These are phyloP conservation scores for Pleomassaria siparia DNA, from an alignment of 2,329 filamentous ascomycete species.

Conservation along the genomic window DNA sequence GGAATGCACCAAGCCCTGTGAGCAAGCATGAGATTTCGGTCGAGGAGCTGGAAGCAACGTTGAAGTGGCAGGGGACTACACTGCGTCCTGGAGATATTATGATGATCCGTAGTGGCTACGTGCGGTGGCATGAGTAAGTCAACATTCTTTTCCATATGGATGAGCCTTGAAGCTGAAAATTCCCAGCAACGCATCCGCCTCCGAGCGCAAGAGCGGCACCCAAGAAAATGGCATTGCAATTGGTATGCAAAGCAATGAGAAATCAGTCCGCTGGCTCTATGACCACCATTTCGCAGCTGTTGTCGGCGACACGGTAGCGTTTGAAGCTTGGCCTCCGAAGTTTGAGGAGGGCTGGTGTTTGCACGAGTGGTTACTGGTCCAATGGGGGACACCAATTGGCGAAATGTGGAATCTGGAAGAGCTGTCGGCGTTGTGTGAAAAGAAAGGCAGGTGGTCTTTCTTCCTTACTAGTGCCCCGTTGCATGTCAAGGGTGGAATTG, in stretches of 20 bases:
- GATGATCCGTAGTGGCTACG: slow-evolving; percentile 48
- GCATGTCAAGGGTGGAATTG: slow-evolving; percentile 55
- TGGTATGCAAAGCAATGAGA: slow-evolving; percentile 38
- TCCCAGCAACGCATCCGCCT: slow-evolving; percentile 25
- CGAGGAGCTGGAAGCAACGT: slow-evolving; percentile 29
- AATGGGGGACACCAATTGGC: slow-evolving; percentile 41
- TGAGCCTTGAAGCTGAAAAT: not conserved
- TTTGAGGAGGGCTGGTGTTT: slow-evolving; percentile 34
- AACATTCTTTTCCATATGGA: not conserved
- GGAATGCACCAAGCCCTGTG: slow-evolving; percentile 27
- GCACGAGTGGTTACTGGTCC: slow-evolving; percentile 36
- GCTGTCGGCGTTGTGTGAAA: slow-evolving; percentile 42
- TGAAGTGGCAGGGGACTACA: slow-evolving; percentile 34
- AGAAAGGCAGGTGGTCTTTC: slow-evolving; percentile 58
- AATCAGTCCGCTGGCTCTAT: slow-evolving; percentile 42
- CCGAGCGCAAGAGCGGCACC: slow-evolving; percentile 31
- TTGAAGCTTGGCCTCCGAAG: slow-evolving; percentile 41
- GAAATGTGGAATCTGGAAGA: slow-evolving; percentile 48
- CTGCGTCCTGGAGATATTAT: slow-evolving; percentile 37
- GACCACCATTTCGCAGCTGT: slow-evolving; percentile 39
- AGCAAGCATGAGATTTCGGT: slow-evolving; percentile 33
- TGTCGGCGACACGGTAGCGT: slow-evolving; percentile 44
- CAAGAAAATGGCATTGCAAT: slow-evolving; percentile 33
- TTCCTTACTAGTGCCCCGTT: slow-evolving; percentile 62
- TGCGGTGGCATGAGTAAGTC: slow-evolving; percentile 42